phyloP scores from a whole-genome alignment of 2,329 filamentous ascomycete genomes.

The Pseudogymnoascus sp. region DNA sequence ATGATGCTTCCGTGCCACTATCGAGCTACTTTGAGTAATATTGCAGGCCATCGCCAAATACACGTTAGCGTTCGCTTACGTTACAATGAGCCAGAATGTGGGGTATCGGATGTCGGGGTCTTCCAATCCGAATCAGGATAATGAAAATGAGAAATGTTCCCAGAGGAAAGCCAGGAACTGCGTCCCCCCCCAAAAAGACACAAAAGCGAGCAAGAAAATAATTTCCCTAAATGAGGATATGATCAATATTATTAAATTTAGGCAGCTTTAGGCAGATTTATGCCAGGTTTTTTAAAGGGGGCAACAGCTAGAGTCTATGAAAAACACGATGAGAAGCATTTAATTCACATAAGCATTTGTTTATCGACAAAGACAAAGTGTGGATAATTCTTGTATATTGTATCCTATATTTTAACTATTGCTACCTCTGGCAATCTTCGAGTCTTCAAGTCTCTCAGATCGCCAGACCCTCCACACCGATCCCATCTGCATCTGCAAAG shows the following conservation, averaged over 20 bases:
- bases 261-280: not conserved
- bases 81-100: not conserved
- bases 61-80: conserved; percentile 7
- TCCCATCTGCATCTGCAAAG: conserved; percentile 47
- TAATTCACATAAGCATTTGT: not conserved
- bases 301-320: not conserved
- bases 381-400: not conserved
- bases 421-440: conserved; percentile 4
- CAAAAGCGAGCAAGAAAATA: not conserved
- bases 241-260: not conserved
- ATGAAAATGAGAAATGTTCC: not conserved
- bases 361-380: not conserved
- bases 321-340: not conserved
- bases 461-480: not conserved
- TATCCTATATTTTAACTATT: conserved; percentile 5
- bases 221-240: not conserved
- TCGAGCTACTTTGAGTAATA: conserved; percentile 1
- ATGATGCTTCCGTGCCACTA: conserved; percentile 2
- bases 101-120: not conserved
- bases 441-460: not conserved
- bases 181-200: not conserved
- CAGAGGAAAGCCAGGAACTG: not conserved
- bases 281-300: not conserved
- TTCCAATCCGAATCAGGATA: not conserved
- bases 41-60: conserved; percentile 5